Evolutionary conservation across 108 stramenopile species (phyloP), one percentile per base, ranked within the genome.

Genomic region (Cyclotella atomus): DNA sequence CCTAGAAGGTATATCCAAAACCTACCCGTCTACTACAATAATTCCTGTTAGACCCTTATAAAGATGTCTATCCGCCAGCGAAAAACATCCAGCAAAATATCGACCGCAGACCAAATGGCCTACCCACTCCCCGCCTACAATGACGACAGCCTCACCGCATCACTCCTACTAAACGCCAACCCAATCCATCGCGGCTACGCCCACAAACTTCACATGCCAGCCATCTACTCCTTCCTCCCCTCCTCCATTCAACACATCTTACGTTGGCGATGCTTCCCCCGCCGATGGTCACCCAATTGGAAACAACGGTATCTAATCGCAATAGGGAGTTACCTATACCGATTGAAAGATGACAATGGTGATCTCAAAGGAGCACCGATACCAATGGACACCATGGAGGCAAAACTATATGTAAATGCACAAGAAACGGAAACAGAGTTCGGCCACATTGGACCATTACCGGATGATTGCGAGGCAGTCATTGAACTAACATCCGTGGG

Each of bases 311-410:
- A 88, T 64, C 47, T 94, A 2, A 85, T 94, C 65, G 79, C 84
- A 8, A 62, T 91, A 47, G 93, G 93, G 36, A 81, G 74, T n/a
- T 92, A 86, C 68, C 72, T 94, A 25, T 94, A 94, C 70, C 85
- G 88, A 73, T 94, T 89, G 61, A 70, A 78, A 54, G 84, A 88
- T 56, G 66, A 76, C 33, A 45, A 73, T 41, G 76, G 83, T 9
- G 35, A 59, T 27, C 88, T 89, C 4, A 94, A 94, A 69, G 92
- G 92, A 46, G 71, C 79, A 9, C 89, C 93, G 2, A 78, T 91
- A 60, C 75, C 85, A 35, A 23, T 89, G 35, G 81, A 84, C 30
- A 56, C 63, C 0, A 63, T 80, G 14, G 68, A 80, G 50, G 81
- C 65, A 24, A 46, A 66, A 49, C 29, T 76, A 32, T 65, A n/a